Percentiles rank a stretch among this genome's conserved stretches.
phyloP scores from a whole-genome alignment of 2,329 filamentous ascomycete species.

The Pyrenophora graminea region DNA sequence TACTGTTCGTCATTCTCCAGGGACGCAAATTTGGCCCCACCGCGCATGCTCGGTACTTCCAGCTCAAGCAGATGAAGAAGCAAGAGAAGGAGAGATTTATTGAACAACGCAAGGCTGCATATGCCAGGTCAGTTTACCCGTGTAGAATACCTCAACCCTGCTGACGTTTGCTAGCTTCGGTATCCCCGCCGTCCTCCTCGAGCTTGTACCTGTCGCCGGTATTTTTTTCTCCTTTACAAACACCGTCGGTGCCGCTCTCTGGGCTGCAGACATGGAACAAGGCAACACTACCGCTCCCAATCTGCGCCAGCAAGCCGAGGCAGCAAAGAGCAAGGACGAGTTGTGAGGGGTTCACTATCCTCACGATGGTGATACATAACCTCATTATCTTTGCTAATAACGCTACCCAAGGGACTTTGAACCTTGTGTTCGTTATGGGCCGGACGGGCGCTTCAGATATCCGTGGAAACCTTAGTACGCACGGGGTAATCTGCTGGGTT shows the following conservation, averaged over 20 bases:
- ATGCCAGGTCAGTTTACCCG: constrained; percentile 66
- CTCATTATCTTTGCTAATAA: constrained; percentile 13
- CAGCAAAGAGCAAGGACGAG: constrained; percentile 38
- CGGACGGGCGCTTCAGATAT: constrained; percentile 30
- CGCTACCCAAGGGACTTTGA: constrained; percentile 13
- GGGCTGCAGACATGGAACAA: constrained; percentile 82
- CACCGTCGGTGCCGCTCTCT: constrained; percentile 88
- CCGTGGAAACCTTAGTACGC: constrained; percentile 44
- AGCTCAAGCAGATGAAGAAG: constrained; percentile 80
- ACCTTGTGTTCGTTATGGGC: constrained; percentile 13
- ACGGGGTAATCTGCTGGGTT: constrained; percentile 38
- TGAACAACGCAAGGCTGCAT: constrained; percentile 70
- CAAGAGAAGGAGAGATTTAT: constrained; percentile 71
- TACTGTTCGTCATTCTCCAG: constrained; percentile 78
- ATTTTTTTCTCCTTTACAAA: constrained; percentile 91
- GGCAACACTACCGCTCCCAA: constrained; percentile 41
- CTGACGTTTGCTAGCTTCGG: constrained; percentile 55
- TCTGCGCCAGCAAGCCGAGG: constrained; percentile 43
- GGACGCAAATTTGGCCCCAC: constrained; percentile 57
- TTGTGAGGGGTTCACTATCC: constrained; percentile 30
- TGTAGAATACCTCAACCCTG: not conserved
- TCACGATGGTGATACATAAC: not conserved
- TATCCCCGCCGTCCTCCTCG: constrained; percentile 78
- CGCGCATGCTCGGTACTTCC: constrained; percentile 74
- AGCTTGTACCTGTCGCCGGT: constrained; percentile 81